Evolutionary conservation across 768 basidiomycete species (phyloP), one percentile per base, ranked within the genome.

Genomic region (Panaeolus cyanescens): DNA sequence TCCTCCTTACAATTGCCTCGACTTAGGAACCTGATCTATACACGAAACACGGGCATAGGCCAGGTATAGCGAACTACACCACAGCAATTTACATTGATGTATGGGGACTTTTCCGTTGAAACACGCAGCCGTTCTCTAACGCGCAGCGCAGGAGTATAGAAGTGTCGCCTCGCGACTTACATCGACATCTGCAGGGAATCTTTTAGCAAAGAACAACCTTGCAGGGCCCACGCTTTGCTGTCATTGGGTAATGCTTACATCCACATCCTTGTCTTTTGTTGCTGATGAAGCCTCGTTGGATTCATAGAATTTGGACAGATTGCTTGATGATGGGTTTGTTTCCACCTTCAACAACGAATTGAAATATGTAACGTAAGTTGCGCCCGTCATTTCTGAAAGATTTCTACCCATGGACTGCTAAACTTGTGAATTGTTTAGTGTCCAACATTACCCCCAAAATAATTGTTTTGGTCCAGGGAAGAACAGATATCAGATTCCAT

Each of bases 1-100:
- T 37, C 10, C 36, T 55, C 32, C 6, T 54, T 22, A 25, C 22
- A 30, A 13, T 4, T 31, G 17, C 28, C 25, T 32, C 22, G 55
- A 57, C 58, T 22, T 61, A 83, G 82, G 84, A 85, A 69, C 88
- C 88, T 37, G 88, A 90, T 73, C 75, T 89, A 56, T 90, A 85
- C 66, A 72, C 77, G 0, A 54, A 37, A 3, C 83, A 85, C 60
- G 68, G 70, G 1, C 62, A 79, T 60, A 74, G 83, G 31, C 77
- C 80, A 1, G 67, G 69, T 33, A 65, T 80, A 6, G 50, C 68
- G n/a, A 85, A 84, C 59, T 85, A 84, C 62, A 80, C 82, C 0
- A 72, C 77, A 0, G 61, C 75, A 13, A 71, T 79, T 56, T 85
- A 85, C 64, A 78, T 84, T 32, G 69, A 73, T 19, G 83, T 83